Evolutionary conservation across 148 eudicot species (phyloP).

Genomic region (Tetragonia tetragonoides): DNA sequence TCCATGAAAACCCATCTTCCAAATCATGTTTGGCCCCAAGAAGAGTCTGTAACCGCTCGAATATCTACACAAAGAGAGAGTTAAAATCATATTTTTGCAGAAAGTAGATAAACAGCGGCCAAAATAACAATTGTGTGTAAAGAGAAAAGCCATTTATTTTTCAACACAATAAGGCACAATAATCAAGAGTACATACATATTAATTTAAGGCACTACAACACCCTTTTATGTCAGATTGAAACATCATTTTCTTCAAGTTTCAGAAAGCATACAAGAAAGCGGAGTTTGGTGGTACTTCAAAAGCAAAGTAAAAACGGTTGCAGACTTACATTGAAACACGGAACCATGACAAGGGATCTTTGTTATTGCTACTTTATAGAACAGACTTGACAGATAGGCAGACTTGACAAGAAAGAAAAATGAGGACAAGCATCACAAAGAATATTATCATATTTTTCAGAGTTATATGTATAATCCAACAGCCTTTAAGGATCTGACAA

Average conservation of each 20-base stretch:
- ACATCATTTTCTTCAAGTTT: neutral
- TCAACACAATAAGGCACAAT: neutral
- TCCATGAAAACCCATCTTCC: conserved; percentile 78
- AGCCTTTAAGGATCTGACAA: neutral
- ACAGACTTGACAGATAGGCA: neutral
- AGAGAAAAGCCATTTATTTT: neutral
- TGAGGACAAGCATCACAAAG: too few species aligned
- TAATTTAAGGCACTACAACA: neutral
- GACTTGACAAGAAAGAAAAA: too few species aligned
- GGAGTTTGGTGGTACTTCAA: neutral
- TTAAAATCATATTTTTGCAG: neutral
- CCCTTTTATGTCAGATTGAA: neutral
- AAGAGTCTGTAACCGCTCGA: conserved; percentile 49
- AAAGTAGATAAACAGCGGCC: neutral
- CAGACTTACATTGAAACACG: too few species aligned
- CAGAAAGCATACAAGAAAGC: neutral
- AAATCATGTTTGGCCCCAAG: conserved; percentile 61
- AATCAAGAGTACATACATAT: neutral
- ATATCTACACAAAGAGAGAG: conserved; percentile 44
- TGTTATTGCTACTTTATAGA: neutral
- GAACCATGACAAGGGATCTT: neutral
- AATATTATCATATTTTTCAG: too few species aligned
- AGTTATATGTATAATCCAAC: neutral
- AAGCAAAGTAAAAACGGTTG: neutral
- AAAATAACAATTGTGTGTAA: neutral